Evolutionary conservation across 2,329 filamentous ascomycete species (phyloP).

Genomic region (Torrubiella hemipterigena): DNA sequence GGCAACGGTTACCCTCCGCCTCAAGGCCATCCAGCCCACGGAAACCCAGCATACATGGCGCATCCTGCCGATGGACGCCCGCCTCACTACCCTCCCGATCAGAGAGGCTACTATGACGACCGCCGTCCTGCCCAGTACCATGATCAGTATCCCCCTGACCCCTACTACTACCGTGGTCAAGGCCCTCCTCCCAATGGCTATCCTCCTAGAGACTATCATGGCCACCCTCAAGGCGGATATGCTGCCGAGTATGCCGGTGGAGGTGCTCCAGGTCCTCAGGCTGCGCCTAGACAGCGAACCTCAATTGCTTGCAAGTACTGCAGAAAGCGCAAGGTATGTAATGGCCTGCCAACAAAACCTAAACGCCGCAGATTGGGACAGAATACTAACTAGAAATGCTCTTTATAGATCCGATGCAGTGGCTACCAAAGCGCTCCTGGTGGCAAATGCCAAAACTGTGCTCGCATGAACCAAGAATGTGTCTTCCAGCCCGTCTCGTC

Average conservation of each 20-base stretch:
- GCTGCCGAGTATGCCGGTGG: conserved; percentile 23
- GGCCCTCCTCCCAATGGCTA: conserved; percentile 17
- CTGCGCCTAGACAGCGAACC: conserved; percentile 44
- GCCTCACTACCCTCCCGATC: conserved; percentile 25
- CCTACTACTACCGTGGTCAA: conserved; percentile 21
- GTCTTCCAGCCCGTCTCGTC: conserved; percentile 48
- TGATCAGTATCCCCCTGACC: conserved; percentile 20
- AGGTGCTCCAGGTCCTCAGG: conserved; percentile 30
- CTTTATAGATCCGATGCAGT: conserved; percentile 44
- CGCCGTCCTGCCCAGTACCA: conserved; percentile 20
- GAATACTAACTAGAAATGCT: conserved; percentile 1
- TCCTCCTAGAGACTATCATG: conserved; percentile 14
- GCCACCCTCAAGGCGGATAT: conserved; percentile 17
- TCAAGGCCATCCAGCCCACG: conserved; percentile 15
- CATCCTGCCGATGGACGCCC: conserved; percentile 22
- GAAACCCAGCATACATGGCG: conserved; percentile 20
- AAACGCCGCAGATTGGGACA: not conserved
- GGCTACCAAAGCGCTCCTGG: conserved; percentile 47
- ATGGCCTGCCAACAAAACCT: not conserved
- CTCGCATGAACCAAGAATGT: conserved; percentile 50
- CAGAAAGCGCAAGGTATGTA: conserved; percentile 44
- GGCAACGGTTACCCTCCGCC: conserved; percentile 34
- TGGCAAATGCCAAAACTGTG: conserved; percentile 49
- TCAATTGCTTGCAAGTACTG: conserved; percentile 51
- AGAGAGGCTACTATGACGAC: conserved; percentile 25